Evolutionary conservation across 2,329 filamentous ascomycete genomes (phyloP).

Genomic region (Hirsutella rhossiliensis): DNA sequence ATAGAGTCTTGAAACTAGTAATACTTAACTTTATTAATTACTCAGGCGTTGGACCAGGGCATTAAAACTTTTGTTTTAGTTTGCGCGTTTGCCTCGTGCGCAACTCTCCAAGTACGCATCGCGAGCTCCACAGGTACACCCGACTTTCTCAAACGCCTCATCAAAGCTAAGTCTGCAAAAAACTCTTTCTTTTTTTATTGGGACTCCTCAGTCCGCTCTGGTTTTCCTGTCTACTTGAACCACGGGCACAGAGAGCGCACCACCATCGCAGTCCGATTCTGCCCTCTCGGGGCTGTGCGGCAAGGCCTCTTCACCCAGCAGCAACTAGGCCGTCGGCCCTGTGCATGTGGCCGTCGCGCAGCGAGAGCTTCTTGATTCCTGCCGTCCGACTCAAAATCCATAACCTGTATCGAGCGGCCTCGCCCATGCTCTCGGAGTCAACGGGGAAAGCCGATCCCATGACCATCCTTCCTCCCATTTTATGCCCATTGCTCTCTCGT

Average conservation of each 20-base stretch:
- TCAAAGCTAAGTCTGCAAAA: too few relatives aligned
- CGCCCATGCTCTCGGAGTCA: slow-evolving; percentile 22
- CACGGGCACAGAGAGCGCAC: slow-evolving; percentile 7
- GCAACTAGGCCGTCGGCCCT: neutral
- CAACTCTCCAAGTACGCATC: too few relatives aligned
- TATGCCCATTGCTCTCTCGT: slow-evolving; percentile 19
- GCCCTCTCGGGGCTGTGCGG: slow-evolving; percentile 3
- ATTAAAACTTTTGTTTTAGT: too few relatives aligned
- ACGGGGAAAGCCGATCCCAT: slow-evolving; percentile 21
- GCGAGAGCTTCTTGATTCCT: slow-evolving; percentile 15
- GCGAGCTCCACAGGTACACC: too few relatives aligned
- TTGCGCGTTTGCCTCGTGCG: too few relatives aligned
- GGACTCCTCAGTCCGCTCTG: slow-evolving; percentile 29
- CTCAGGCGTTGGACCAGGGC: too few relatives aligned
- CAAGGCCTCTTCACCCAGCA: slow-evolving; percentile 8
- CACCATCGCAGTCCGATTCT: slow-evolving; percentile 2
- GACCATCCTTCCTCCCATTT: slow-evolving; percentile 18
- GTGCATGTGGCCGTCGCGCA: slow-evolving; percentile 6
- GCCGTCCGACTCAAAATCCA: slow-evolving; percentile 23
- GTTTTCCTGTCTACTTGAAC: slow-evolving; percentile 13
- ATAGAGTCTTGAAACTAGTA: too few relatives aligned
- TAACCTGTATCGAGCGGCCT: slow-evolving; percentile 25
- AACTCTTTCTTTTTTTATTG: slow-evolving; percentile 21
- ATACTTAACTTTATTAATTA: too few relatives aligned
- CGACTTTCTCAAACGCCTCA: too few relatives aligned